Percentiles rank a stretch among this genome's conserved stretches.
Conservation (phyloP, 2,329 filamentous ascomycete genomes). For the Xylariomycetidae sp. region DNA sequence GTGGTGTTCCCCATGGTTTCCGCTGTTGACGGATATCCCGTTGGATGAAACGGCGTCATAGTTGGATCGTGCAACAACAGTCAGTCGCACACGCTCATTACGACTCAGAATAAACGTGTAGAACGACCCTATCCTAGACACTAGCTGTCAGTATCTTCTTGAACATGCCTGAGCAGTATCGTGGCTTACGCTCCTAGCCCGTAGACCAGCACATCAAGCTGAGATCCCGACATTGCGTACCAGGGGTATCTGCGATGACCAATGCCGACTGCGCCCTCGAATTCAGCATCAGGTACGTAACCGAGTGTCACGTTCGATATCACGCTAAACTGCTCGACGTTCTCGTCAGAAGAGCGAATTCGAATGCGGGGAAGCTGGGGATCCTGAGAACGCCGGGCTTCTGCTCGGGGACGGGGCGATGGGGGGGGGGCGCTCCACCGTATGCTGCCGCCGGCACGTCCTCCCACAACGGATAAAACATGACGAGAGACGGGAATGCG, state of each 20-base stretch:
- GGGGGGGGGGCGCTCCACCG: no score
- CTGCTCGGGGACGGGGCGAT: no score
- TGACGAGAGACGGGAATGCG: no score
- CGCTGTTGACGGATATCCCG: slow-evolving; percentile 48
- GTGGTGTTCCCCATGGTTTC: slow-evolving; percentile 48
- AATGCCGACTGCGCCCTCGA: no score
- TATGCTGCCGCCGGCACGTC: no score
- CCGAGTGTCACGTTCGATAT: no score
- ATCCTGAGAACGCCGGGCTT: no score
- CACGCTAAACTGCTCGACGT: no score
- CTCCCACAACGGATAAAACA: no score
- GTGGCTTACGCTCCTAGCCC: slow-evolving; percentile 46
- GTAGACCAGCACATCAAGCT: slow-evolving; percentile 40
- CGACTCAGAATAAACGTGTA: slow-evolving; percentile 49
- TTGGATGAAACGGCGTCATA: slow-evolving; percentile 46
- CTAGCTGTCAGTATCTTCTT: neutral
- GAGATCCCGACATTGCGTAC: neutral
- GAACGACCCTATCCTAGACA: slow-evolving; percentile 47
- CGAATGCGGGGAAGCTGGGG: no score
- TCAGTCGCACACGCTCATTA: slow-evolving; percentile 40
- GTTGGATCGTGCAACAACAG: slow-evolving; percentile 56
- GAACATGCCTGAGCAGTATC: neutral
- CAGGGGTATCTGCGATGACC: no score
- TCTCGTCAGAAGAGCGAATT: no score
- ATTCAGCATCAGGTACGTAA: neutral